phyloP scores from a whole-genome alignment of 495 filamentous ascomycete species.

The Penicillium soppii region DNA sequence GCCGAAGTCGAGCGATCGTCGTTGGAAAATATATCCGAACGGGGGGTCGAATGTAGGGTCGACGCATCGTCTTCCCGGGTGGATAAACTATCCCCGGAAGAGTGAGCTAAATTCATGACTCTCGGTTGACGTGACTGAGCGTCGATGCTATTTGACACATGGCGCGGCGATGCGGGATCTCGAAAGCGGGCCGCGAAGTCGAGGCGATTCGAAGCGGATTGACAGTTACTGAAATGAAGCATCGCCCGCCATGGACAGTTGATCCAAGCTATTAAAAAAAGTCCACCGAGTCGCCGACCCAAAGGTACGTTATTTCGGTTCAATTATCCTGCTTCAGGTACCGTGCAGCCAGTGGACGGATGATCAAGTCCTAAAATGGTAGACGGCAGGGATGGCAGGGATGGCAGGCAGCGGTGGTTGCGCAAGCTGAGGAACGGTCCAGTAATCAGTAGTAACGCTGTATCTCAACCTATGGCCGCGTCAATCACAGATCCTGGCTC shows the following conservation, averaged over 20 bases:
- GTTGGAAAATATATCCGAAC: slow-evolving; percentile 2
- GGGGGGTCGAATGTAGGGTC: slow-evolving; percentile 6
- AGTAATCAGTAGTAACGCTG: not conserved
- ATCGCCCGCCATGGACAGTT: slow-evolving; percentile 21
- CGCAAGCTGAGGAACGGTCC: slow-evolving; percentile 4
- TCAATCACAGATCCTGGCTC: not conserved
- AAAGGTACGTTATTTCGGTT: not conserved
- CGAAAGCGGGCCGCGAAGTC: slow-evolving; percentile 4
- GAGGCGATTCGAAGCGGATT: slow-evolving; percentile 4
- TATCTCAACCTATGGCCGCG: not conserved
- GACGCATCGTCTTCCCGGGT: slow-evolving; percentile 6
- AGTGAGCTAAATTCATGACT: slow-evolving; percentile 19
- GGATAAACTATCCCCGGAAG: slow-evolving; percentile 1
- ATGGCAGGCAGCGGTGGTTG: slow-evolving; percentile 15
- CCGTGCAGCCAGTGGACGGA: slow-evolving; percentile 5
- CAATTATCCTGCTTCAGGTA: slow-evolving; percentile 3
- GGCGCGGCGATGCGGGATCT: slow-evolving; percentile 7
- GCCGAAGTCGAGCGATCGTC: not conserved
- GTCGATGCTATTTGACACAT: slow-evolving; percentile 27
- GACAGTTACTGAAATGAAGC: slow-evolving; percentile 18
- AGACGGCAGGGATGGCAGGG: not conserved
- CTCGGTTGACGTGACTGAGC: slow-evolving; percentile 9
- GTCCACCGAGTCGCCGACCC: not conserved
- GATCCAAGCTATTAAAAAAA: not conserved
- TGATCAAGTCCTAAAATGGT: slow-evolving; percentile 7